Evolutionary conservation across 2,329 filamentous ascomycete genomes (phyloP), one percentile per base, ranked within the genome.

Genomic region (Colletotrichum costaricense): DNA sequence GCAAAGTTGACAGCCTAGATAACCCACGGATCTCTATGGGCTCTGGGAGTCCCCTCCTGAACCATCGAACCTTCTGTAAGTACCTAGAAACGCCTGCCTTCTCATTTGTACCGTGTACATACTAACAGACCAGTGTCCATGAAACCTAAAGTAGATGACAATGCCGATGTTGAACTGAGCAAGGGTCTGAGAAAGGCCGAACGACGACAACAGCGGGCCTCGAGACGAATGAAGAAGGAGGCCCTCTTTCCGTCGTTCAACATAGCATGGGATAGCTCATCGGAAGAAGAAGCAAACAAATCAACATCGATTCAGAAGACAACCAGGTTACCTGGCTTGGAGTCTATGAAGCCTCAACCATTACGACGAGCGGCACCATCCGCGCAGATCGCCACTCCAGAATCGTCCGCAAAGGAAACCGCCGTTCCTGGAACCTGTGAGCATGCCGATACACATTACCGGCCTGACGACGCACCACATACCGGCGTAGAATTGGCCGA

Each of bases 131-230:
- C 19, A 74, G 72, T 74, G 46, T 67, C 72, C 14, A 74, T 74
- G 72, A 69, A 64, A 22, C 68, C 57, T 11, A 68, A 55, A 3
- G 33, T 72, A 6, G 56, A 64, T 19, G 33, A 56, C 33, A 67
- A 74, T 30, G 72, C 72, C 12, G 72, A 74, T 72, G 38, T 56
- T 30, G 69, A 67, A 24, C 38, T 74, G 16, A 74, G 72, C 33
- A 58, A 72, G 26, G 35, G 60, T 52, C 46, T 74, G n/a, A 58
- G 63, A 38, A 66, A 46, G 35, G 46, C 56, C 22, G 67, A 33
- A 38, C 19, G 19, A 22, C 60, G 58, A 28, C 54, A 63, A 12
- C 60, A 64, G 52, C 57, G 30, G 28, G 35, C 52, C 30, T 57
- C 58, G 42, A 55, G 54, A 69, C 60, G 56, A 49, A 60, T 11